Percentiles rank a stretch among this genome's conserved stretches.
These are phyloP conservation scores for Elongisporangium anandrum DNA, from an alignment of 352 stramenopile genomes.

Conservation along the genomic window DNA sequence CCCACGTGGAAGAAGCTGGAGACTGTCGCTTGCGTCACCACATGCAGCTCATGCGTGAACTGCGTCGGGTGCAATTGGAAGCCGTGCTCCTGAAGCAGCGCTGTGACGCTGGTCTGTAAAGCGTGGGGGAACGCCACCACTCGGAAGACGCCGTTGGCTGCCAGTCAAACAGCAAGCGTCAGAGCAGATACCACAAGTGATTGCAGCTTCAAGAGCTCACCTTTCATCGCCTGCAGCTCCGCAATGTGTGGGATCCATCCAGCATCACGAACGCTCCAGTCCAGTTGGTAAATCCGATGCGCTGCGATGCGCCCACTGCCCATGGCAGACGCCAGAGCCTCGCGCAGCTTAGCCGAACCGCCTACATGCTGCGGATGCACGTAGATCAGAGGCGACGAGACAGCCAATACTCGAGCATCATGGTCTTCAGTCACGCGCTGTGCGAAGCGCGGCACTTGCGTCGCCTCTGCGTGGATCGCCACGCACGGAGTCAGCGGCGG, in stretches of 20 bases:
- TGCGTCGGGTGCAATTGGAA: slow-evolving; percentile 30
- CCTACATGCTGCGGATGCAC: not conserved
- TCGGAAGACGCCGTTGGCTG: slow-evolving; percentile 8
- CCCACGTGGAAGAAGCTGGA: slow-evolving; percentile 37
- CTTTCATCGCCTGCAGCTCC: slow-evolving; percentile 3
- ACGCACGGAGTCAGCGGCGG: slow-evolving; percentile 9
- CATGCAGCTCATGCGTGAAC: slow-evolving; percentile 44
- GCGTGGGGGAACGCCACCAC: slow-evolving; percentile 33
- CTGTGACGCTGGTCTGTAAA: slow-evolving; percentile 29
- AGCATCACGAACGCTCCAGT: slow-evolving; percentile 31
- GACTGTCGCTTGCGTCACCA: slow-evolving; percentile 19
- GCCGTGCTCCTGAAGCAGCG: slow-evolving; percentile 24
- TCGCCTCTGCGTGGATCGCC: slow-evolving; percentile 24
- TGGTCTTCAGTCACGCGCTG: slow-evolving; percentile 1
- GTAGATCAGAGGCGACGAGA: slow-evolving; percentile 12
- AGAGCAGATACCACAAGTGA: not conserved
- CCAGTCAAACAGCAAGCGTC: not conserved
- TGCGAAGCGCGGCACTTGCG: slow-evolving; percentile 23
- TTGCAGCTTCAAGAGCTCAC: not conserved
- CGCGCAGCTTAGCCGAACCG: slow-evolving; percentile 3
- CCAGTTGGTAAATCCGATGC: slow-evolving; percentile 48
- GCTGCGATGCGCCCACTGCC: slow-evolving; percentile 31
- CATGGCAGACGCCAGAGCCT: slow-evolving; percentile 3
- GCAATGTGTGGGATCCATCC: slow-evolving; percentile 31
- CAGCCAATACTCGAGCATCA: slow-evolving; percentile 4